Evolutionary conservation across 78 protist species (phyloP), one percentile per base, ranked within the genome.

Genomic region (Monocercomonoides exilis): DNA sequence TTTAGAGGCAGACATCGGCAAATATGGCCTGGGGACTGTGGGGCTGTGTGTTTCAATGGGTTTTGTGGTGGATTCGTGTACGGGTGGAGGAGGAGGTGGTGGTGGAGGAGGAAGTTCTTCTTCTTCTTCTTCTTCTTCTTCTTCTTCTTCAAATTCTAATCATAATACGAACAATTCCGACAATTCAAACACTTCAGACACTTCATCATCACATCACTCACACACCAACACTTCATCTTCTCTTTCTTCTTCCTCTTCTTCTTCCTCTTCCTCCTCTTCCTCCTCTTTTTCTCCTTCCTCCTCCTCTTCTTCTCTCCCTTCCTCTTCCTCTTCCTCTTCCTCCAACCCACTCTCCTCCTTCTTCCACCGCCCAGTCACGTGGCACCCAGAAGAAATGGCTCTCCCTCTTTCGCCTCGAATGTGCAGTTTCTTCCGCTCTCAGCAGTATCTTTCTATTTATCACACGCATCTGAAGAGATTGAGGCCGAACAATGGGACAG

Each of bases 311-410:
- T 77, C 81, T 4, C 41, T 42, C 36, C 4, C 5, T 41, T 77
- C 81, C 36, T 77, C 81, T 41, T 77, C 81, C 36, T 77, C 81
- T 41, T 5, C 81, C 33, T 38, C 85, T 43, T 46, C 85, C 35
- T 44, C 35, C 43, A 82, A 5, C 43, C 35, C 11, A 43, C 38
- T 41, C 46, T n/a, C 43, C 46, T 3, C 43, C 85, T n/a, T 82
- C 43, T n/a, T 41, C 85, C 2, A 46, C 43, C 5, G 70, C 3
- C 35, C 85, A 4, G 85, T n/a, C 4, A 4, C 3, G 21, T 82
- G 21, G 4, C 3, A 5, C 70, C 2, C 3, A 4, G 6, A 3
- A 33, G 4, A 5, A 46, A 3, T 3, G 45, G 64, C 4, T 5
- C 43, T 41, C 41, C 64, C 38, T 4, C 3, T 3, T 11, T 4